phyloP scores from a whole-genome alignment of 495 filamentous ascomycete genomes.

The Podospora didyma region DNA sequence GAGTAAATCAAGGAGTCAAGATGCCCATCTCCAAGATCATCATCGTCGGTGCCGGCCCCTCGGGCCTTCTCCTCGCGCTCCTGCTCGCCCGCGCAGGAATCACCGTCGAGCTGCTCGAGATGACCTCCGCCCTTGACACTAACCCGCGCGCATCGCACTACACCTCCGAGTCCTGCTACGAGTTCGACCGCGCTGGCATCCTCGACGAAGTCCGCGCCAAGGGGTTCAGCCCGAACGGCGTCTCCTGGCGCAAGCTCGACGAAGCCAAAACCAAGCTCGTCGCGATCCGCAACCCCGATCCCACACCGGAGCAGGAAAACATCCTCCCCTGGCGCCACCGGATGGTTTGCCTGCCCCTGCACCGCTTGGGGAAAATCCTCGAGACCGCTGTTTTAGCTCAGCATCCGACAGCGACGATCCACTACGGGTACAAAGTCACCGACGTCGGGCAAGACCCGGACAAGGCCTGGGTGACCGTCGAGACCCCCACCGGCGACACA shows the following conservation, averaged over 20 bases:
- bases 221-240: slow-evolving; percentile 39
- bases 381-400: slow-evolving; percentile 9
- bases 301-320: slow-evolving; percentile 1
- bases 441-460: slow-evolving; percentile 38
- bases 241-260: slow-evolving; percentile 47
- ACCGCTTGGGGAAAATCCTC: slow-evolving; percentile 32
- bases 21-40: slow-evolving; percentile 35
- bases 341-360: slow-evolving; percentile 47
- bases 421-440: slow-evolving; percentile 33
- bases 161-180: slow-evolving; percentile 36
- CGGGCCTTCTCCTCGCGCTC: slow-evolving; percentile 52
- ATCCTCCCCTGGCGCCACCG: slow-evolving; percentile 34
- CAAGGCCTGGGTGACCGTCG: slow-evolving; percentile 40
- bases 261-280: slow-evolving; percentile 30
- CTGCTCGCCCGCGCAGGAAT: slow-evolving; percentile 53
- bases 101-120: slow-evolving; percentile 49
- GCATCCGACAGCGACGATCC: slow-evolving; percentile 8
- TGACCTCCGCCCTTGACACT: slow-evolving; percentile 43
- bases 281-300: slow-evolving; percentile 11
- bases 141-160: slow-evolving; percentile 56
- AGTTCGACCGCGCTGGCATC: slow-evolving; percentile 48
- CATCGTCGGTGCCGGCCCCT: slow-evolving; percentile 55
- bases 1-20: background rate
- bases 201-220: slow-evolving; percentile 39
- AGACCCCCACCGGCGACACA: slow-evolving; percentile 26